phyloP scores from a whole-genome alignment of 768 basidiomycete species.

The Clitopilus hobsonii region DNA sequence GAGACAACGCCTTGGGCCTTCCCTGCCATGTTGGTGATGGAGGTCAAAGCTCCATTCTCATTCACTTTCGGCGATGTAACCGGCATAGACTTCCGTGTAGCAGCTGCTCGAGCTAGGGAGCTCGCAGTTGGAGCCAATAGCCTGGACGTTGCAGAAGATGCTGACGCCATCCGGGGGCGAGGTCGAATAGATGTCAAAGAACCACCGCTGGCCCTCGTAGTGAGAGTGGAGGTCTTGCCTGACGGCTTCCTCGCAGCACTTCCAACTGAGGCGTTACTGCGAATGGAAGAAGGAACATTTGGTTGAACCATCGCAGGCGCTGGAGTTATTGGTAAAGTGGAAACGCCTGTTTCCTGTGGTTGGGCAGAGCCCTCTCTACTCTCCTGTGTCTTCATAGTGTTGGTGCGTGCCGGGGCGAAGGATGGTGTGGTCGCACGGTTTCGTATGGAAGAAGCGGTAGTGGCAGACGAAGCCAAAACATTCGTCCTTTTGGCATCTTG shows the following conservation, averaged over 20 bases:
- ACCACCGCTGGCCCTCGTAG: conserved; percentile 13
- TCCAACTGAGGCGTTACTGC: conserved; percentile 13
- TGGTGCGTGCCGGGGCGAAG: background rate
- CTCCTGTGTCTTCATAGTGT: background rate
- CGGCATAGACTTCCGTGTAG: conserved; percentile 9
- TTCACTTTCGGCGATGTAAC: background rate
- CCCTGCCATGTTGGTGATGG: conserved; percentile 31
- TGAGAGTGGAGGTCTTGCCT: background rate
- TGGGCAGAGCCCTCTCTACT: background rate
- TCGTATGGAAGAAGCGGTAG: background rate
- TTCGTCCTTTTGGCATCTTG: background rate
- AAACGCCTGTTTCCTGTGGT: background rate
- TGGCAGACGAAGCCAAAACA: background rate
- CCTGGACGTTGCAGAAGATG: conserved; percentile 28
- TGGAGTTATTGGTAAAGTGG: background rate
- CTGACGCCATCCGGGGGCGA: conserved; percentile 16
- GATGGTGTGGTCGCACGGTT: background rate
- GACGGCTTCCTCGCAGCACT: conserved; percentile 24
- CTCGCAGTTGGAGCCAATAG: conserved; percentile 74
- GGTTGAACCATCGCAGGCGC: background rate
- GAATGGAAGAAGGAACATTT: background rate
- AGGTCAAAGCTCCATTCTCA: conserved; percentile 2
- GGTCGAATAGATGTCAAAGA: conserved; percentile 27
- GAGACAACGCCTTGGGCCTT: conserved; percentile 18
- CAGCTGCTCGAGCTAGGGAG: conserved; percentile 58